Conservation (phyloP, 352 stramenopile species). For the Phytopythium ostracodes region DNA sequence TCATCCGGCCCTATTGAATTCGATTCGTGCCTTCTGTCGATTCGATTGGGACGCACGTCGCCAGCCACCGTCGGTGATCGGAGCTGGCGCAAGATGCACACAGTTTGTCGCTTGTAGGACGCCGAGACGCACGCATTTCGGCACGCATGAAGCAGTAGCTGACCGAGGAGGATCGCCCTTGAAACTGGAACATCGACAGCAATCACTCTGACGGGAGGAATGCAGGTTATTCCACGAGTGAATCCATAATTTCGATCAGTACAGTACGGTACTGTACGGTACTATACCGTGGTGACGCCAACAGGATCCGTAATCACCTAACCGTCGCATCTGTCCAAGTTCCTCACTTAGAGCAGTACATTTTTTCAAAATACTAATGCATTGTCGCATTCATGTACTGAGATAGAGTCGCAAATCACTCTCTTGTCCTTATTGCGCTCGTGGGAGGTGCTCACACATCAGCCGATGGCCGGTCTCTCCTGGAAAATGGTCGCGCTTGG, state of each 20-base stretch:
- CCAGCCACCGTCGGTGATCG: background rate
- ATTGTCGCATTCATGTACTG: background rate
- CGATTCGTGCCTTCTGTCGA: background rate
- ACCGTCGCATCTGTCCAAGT: background rate
- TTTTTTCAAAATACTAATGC: background rate
- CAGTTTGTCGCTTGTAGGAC: background rate
- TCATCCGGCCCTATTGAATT: background rate
- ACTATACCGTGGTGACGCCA: background rate
- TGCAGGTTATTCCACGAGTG: background rate
- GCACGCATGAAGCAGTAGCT: background rate
- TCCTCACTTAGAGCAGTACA: background rate
- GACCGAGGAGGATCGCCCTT: background rate
- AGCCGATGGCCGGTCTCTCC: background rate
- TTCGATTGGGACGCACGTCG: background rate
- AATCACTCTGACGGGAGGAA: background rate
- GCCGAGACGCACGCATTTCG: background rate
- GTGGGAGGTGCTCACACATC: background rate
- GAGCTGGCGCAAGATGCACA: background rate
- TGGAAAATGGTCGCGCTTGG: background rate
- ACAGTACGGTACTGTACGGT: too few relatives aligned
- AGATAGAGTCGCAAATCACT: background rate
- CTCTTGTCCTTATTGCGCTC: background rate
- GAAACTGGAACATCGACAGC: background rate
- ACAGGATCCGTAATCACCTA: background rate
- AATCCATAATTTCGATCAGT: background rate